Percentiles rank a stretch among this genome's conserved stretches.
Conservation (phyloP, 2,329 filamentous ascomycete genomes). For the Trichophyton equinum region DNA sequence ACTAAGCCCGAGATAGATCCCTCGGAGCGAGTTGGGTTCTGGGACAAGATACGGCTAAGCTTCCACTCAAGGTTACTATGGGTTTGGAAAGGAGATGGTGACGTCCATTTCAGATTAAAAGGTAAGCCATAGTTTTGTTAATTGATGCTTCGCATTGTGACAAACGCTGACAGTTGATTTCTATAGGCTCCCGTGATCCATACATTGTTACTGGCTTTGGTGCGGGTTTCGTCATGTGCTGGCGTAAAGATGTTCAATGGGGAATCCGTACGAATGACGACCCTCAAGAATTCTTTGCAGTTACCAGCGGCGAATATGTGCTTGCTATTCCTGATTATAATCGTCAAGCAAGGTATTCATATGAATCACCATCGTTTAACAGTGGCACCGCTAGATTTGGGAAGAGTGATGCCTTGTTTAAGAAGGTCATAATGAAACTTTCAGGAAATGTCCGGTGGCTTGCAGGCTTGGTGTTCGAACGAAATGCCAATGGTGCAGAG, state of each 20-base stretch:
- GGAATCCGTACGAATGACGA: constrained; percentile 74
- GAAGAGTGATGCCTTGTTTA: constrained; percentile 60
- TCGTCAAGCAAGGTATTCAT: constrained; percentile 62
- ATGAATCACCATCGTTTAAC: constrained; percentile 34
- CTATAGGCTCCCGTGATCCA: constrained; percentile 62
- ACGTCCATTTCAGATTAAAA: constrained; percentile 87
- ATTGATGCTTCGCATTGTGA: not conserved
- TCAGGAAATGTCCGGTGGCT: constrained; percentile 93
- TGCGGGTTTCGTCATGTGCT: constrained; percentile 95
- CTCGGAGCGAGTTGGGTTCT: constrained; percentile 90
- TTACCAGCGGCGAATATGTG: constrained; percentile 90
- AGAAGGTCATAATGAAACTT: constrained; percentile 97
- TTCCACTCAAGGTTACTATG: constrained; percentile 86
- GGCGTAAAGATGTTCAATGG: constrained; percentile 86
- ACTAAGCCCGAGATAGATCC: constrained; percentile 90
- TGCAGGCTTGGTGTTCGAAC: constrained; percentile 83
- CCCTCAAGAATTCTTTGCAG: constrained; percentile 85
- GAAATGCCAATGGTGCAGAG: constrained; percentile 56
- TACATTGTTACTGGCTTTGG: constrained; percentile 88
- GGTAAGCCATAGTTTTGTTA: constrained; percentile 35
- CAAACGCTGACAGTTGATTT: too few relatives aligned
- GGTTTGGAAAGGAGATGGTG: constrained; percentile 88
- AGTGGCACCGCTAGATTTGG: constrained; percentile 44
- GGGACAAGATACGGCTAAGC: constrained; percentile 92
- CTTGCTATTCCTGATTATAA: constrained; percentile 90